phyloP scores from a whole-genome alignment of 1,139 yeast genomes.

The Yamadazyma buinensis region DNA sequence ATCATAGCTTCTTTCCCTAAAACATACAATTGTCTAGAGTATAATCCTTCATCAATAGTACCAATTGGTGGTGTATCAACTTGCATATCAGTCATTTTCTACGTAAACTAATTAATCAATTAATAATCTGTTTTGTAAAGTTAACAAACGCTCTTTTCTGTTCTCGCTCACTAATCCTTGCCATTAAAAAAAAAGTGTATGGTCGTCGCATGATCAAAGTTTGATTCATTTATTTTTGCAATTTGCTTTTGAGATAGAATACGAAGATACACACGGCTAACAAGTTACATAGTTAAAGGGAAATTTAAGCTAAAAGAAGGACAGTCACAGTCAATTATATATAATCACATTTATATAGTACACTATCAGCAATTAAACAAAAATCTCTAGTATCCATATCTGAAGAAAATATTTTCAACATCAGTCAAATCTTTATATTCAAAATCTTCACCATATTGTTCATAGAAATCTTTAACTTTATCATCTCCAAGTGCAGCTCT shows the following conservation, averaged over 20 bases:
- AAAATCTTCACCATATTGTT: constrained; percentile 15
- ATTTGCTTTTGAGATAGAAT: too few relatives aligned
- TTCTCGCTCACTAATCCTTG: constrained; percentile 1
- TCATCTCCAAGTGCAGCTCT: constrained; percentile 17
- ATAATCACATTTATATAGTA: too few relatives aligned
- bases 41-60: constrained; percentile 82
- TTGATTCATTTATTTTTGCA: too few relatives aligned
- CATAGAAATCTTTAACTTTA: constrained; percentile 13
- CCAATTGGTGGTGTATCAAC: constrained; percentile 50
- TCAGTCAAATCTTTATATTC: constrained; percentile 38
- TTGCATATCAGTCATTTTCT: constrained; percentile 39
- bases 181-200: neutral
- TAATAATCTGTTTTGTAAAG: too few relatives aligned
- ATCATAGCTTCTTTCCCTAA: constrained; percentile 97
- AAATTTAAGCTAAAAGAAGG: too few relatives aligned
- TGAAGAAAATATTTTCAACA: constrained; percentile 29
- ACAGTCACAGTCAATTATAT: too few relatives aligned
- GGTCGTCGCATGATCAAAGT: too few relatives aligned
- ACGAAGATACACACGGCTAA: too few relatives aligned
- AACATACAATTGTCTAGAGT: constrained; percentile 93
- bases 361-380: too few relatives aligned
- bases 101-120: too few relatives aligned
- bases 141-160: too few relatives aligned
- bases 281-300: too few relatives aligned
- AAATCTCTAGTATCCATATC: constrained; percentile 23